Evolutionary conservation across 495 filamentous ascomycete genomes (phyloP).

Genomic region (Podospora didyma): DNA sequence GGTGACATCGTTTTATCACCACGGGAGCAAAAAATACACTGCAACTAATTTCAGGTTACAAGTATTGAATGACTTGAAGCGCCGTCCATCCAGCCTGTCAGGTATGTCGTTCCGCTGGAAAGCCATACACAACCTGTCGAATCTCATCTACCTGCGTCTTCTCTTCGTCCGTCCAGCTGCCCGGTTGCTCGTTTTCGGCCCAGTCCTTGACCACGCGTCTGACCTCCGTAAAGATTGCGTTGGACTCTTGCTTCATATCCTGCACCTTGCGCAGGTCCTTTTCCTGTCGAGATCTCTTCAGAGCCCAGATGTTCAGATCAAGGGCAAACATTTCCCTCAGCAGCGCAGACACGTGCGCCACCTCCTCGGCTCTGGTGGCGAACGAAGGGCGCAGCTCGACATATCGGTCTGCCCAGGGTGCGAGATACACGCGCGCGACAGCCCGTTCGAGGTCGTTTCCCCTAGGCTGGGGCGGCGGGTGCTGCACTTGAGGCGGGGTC

Average conservation of each 20-base stretch:
- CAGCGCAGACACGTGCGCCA: not conserved
- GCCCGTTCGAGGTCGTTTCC: not conserved
- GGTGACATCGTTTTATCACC: no score
- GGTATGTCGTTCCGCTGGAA: not conserved
- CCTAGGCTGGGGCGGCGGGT: not conserved
- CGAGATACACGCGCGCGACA: not conserved
- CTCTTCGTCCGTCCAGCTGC: not conserved
- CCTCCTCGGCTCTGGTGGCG: not conserved
- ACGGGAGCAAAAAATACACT: no score
- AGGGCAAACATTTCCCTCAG: not conserved
- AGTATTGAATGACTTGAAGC: no score
- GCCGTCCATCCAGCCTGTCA: no score
- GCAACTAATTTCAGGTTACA: no score
- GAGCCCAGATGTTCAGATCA: not conserved
- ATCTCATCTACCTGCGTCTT: not conserved
- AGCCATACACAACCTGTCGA: not conserved
- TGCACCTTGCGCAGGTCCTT: not conserved
- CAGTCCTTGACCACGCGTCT: not conserved
- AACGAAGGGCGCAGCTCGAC: not conserved
- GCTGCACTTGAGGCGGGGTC: not conserved
- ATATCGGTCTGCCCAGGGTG: not conserved
- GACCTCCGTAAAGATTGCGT: not conserved
- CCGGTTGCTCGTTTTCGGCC: not conserved
- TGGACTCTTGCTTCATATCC: not conserved
- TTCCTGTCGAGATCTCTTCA: not conserved